Conservation (phyloP, 257 asterid genomes). For the Leptodermis oblonga region DNA sequence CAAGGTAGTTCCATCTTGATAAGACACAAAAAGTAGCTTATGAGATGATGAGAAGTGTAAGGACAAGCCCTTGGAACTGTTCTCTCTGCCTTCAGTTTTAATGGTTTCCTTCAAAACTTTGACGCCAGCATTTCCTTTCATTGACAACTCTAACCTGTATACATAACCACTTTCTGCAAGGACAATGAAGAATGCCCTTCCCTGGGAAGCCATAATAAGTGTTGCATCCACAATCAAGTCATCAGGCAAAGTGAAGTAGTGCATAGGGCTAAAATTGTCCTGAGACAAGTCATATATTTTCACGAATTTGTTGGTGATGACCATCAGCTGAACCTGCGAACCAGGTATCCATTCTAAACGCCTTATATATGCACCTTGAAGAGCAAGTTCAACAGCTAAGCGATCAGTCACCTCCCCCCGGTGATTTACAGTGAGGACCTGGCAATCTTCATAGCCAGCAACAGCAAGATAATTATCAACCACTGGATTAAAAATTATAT, state of each 20-base stretch:
- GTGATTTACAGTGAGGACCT: constrained; percentile 86
- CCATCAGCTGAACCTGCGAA: constrained; percentile 98
- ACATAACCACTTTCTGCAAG: constrained; percentile 77
- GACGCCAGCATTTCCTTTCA: constrained; percentile 74
- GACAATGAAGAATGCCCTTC: constrained; percentile 70
- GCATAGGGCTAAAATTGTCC: constrained; percentile 93
- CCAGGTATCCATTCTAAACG: constrained; percentile 95
- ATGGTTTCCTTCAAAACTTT: constrained; percentile 74
- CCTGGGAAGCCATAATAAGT: constrained; percentile 69
- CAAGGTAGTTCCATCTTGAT: constrained; percentile 85
- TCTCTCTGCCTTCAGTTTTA: constrained; percentile 62
- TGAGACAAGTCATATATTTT: constrained; percentile 92
- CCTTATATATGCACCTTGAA: constrained; percentile 96
- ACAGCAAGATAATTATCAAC: constrained; percentile 92
- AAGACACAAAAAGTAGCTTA: constrained; percentile 80
- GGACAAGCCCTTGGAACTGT: constrained; percentile 65
- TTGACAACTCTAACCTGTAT: constrained; percentile 86
- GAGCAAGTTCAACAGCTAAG: constrained; percentile 90
- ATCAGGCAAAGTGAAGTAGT: constrained; percentile 77
- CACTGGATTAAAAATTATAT: constrained; percentile 73
- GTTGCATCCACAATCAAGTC: constrained; percentile 80
- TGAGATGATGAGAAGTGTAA: constrained; percentile 70
- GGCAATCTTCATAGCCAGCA: constrained; percentile 99
- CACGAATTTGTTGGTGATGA: constrained; percentile 85
- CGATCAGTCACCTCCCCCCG: constrained; percentile 99